Evolutionary conservation across 805 yeast species (phyloP), one percentile per base, ranked within the genome.

Genomic region (Myxozyma monticola): DNA sequence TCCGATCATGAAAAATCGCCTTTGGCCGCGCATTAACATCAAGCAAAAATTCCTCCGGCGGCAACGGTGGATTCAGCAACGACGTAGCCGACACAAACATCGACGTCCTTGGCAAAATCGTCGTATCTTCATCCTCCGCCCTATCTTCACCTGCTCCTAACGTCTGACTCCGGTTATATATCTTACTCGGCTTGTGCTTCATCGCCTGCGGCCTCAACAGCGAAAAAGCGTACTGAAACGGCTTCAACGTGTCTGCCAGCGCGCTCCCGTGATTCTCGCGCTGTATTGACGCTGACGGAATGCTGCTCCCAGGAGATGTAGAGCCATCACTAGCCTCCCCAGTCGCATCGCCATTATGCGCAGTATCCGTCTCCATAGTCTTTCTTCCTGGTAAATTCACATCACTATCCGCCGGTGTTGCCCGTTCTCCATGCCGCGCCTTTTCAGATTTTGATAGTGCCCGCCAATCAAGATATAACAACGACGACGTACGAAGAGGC

Each of bases 401-500:
- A 14, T 28, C 31, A 14, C 31, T 28, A 28, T 28, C 31, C 14
- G 31, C 14, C 9, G 9, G 9, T 10, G 31, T 14, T 26, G 35
- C 51, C 28, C 30, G 28, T 46, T 26, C 56, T 2, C 65, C 65
- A 14, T 52, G 50, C 22, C 53, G 56, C 2, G 73, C 72, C 40
- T 66, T 65, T 6, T 71, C 67, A 0, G 83, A 84, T 41, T 75
- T 74, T 2, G 77, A 71, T 15, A 85, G 70, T 2, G 88, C 95
- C 51, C 77, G 77, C 85, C 95, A 89, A 66, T 93, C 98, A 12
- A 93, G 67, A 62, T 84, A 91, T 24, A 91, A 68, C 45, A 91
- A 70, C 0, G 97, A 45, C 0, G 96, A 82, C 0, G 99, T 93
- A 44, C 98, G 72, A 60, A 93, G 71, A 0, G 99, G 98, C 1